Evolutionary conservation across 495 filamentous ascomycete species (phyloP).

Genomic region (Xylaria flabelliformis): DNA sequence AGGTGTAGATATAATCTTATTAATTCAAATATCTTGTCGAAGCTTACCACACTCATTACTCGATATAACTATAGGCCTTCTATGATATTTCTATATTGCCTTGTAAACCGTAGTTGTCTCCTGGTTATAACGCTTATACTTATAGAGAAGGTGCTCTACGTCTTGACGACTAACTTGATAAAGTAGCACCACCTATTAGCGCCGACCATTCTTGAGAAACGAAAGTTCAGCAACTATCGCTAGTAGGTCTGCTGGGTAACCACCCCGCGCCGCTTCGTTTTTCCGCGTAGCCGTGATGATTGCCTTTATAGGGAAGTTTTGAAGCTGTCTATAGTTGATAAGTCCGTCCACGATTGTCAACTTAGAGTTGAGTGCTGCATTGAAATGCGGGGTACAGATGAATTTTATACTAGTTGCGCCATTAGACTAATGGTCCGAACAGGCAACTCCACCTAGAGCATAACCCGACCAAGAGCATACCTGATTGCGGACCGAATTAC

Average conservation of each 20-base stretch:
- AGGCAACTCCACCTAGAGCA: slow-evolving; percentile 3
- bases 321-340: neutral
- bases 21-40: too few relatives aligned
- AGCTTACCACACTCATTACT: too few relatives aligned
- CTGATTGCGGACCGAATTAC: neutral
- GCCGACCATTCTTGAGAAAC: neutral
- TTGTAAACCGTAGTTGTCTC: neutral
- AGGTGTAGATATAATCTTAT: too few relatives aligned
- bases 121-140: neutral
- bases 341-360: neutral
- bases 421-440: neutral
- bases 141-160: neutral
- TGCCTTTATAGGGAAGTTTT: neutral
- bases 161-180: neutral
- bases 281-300: neutral
- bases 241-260: neutral
- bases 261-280: neutral
- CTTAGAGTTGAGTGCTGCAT: neutral
- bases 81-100: too few relatives aligned
- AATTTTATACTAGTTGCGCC: neutral
- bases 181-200: neutral
- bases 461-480: slow-evolving; percentile 1
- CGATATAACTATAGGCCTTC: too few relatives aligned
- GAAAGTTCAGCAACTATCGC: neutral
- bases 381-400: neutral